Evolutionary conservation across 176 grass and related monocot species (phyloP), one percentile per base, ranked within the genome.

Genomic region (Hyparrhenia diplandra): DNA sequence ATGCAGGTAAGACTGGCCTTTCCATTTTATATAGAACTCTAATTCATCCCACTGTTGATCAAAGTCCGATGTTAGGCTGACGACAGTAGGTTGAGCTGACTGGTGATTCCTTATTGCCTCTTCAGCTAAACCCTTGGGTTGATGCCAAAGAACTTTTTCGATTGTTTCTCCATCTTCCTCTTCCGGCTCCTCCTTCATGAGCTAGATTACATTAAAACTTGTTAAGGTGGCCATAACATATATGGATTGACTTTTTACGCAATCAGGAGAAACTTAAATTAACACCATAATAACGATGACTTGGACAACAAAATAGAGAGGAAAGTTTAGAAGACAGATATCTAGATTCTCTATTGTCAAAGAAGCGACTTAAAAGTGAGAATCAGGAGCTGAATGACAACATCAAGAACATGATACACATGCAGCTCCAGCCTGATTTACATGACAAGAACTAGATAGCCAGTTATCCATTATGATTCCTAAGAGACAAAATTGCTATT

Each of bases 11-110:
- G 96, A 99, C 64, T 99, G 90, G 34, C 96, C 96, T 86, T 99
- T 99, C 89, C 91, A 86, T 88, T 99, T 99, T 90, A 99, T 91
- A 81, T 99, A 99, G 79, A 99, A 99, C 68, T 99, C 96, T 58
- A 95, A 69, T 80, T 93, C 86, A 63, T 99, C 90, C 92, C 96
- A 99, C 27, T 84, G 84, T 82, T 82, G 84, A 72, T 95, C 83
- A 27, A 71, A 79, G 27, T 99, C 90, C 13, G 62, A 88, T 63
- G 82, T 78, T 78, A 85, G 77, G 76, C 88, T 95, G 42, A 67
- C 18, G 30, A 95, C 87, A 89, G 81, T 81, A 93, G 96, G 96
- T 75, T 85, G 88, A 78, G 75, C 82, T 75, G 90, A 92, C 80
- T 83, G 91, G 42, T 69, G 82, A 64, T 90, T 90, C 85, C 75